These are phyloP conservation scores for Claviceps africana DNA, from an alignment of 2,329 filamentous ascomycete genomes.

Conservation along the genomic window DNA sequence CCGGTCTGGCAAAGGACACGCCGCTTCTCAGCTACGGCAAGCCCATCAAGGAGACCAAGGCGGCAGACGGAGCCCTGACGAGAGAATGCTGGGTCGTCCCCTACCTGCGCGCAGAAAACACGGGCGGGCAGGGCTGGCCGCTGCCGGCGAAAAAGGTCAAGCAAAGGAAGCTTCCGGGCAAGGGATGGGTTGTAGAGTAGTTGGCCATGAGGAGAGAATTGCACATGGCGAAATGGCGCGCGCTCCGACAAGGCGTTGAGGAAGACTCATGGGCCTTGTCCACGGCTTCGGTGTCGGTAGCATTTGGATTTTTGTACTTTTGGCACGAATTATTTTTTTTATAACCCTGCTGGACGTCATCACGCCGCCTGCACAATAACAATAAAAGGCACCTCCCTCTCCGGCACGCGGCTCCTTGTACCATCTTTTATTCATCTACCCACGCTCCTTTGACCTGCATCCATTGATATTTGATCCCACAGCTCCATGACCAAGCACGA, in stretches of 20 bases:
- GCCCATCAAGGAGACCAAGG: constrained; percentile 68
- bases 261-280: not conserved
- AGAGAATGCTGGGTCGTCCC: constrained; percentile 78
- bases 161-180: constrained; percentile 59
- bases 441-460: no score
- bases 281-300: not conserved
- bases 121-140: constrained; percentile 62
- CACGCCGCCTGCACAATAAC: no score
- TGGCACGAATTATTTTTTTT: no score
- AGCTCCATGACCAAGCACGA: no score
- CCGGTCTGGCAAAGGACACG: constrained; percentile 69
- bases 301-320: not conserved
- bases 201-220: not conserved
- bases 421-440: no score
- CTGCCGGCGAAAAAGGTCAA: constrained; percentile 72
- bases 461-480: no score
- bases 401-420: no score
- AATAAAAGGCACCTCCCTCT: no score
- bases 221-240: not conserved
- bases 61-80: constrained; percentile 24
- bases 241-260: not conserved
- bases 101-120: constrained; percentile 55
- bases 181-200: constrained; percentile 60
- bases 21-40: constrained; percentile 76
- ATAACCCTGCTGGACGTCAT: no score